Evolutionary conservation across 1,284 basidiomycete species (phyloP), one percentile per base, ranked within the genome.

Genomic region (Fistulina hepatica): DNA sequence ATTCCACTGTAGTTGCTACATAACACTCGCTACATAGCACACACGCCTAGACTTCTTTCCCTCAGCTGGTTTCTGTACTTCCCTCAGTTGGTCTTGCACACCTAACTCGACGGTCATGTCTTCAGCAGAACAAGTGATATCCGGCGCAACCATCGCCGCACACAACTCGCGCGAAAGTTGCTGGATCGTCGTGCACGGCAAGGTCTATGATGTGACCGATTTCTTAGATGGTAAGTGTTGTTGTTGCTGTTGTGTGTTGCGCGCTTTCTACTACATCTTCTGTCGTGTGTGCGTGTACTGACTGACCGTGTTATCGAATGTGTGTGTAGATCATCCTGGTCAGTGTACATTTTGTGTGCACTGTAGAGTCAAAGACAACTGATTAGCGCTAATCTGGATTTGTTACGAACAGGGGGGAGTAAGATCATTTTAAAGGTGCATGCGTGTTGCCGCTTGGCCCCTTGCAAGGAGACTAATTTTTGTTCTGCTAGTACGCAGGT

Each of bases 111-210:
- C n/a, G n/a, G n/a, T n/a, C n/a, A n/a, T n/a, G n/a, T n/a, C n/a
- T n/a, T n/a, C n/a, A n/a, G n/a, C n/a, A n/a, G n/a, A 38, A 9
- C 16, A 15, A 16, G 23, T 53, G 11, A 45, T 76, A 15, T 71
- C 73, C 25, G 71, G 70, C 19, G 61, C 72, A 44, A 69, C 78
- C 43, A 77, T 89, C 13, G 73, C 78, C 7, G 59, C 70, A 51
- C 84, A 89, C 54, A 81, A 79, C 54, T 67, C 49, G 31, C 60
- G 76, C 22, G 69, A 88, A 48, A 84, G 77, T 45, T 90, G 88
- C 45, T 91, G 86, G 86, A 86, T 92, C 48, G 85, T 91, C 40
- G 77, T 93, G 2, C 86, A 90, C 57, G 85, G 83, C 79, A 46
- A 35, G 67, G 46, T 17, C 21, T 13, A 21, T 41, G 17, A 17